These are phyloP conservation scores for Solanum aculeatissimum DNA, from an alignment of 305 asterid genomes.

Conservation along the genomic window DNA sequence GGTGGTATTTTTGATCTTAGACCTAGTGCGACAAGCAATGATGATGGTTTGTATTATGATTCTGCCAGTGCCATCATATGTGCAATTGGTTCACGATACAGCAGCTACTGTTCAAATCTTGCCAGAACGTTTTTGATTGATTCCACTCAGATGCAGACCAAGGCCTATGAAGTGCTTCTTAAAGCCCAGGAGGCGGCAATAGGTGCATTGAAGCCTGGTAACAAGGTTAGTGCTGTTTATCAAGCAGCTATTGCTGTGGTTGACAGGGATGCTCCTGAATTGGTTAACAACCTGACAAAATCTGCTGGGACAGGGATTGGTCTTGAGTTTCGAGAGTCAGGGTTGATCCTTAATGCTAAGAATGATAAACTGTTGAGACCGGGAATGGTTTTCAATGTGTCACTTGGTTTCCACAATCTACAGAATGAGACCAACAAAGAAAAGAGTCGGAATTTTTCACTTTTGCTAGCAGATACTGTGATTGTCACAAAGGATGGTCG, in stretches of 20 bases:
- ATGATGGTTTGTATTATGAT: constrained; percentile 50
- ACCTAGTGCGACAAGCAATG: constrained; percentile 64
- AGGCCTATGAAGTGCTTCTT: constrained; percentile 63
- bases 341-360: constrained; percentile 41
- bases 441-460: constrained; percentile 36
- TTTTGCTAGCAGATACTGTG: constrained; percentile 66
- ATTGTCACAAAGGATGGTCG: constrained; percentile 23
- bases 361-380: constrained; percentile 43
- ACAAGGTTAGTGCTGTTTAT: constrained; percentile 38
- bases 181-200: constrained; percentile 71
- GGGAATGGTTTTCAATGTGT: constrained; percentile 67
- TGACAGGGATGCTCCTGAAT: constrained; percentile 54
- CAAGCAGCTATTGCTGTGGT: constrained; percentile 54
- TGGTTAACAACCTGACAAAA: constrained; percentile 42
- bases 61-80: constrained; percentile 52
- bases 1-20: constrained; percentile 66
- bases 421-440: constrained; percentile 32
- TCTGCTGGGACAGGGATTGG: constrained; percentile 84
- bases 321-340: constrained; percentile 73
- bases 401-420: constrained; percentile 64
- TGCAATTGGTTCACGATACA: constrained; percentile 71
- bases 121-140: constrained; percentile 67
- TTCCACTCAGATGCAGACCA: constrained; percentile 42
- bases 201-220: constrained; percentile 54
- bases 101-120: constrained; percentile 64